Evolutionary conservation across 2,329 filamentous ascomycete genomes (phyloP), one percentile per base, ranked within the genome.

Genomic region (Xylaria sp.): DNA sequence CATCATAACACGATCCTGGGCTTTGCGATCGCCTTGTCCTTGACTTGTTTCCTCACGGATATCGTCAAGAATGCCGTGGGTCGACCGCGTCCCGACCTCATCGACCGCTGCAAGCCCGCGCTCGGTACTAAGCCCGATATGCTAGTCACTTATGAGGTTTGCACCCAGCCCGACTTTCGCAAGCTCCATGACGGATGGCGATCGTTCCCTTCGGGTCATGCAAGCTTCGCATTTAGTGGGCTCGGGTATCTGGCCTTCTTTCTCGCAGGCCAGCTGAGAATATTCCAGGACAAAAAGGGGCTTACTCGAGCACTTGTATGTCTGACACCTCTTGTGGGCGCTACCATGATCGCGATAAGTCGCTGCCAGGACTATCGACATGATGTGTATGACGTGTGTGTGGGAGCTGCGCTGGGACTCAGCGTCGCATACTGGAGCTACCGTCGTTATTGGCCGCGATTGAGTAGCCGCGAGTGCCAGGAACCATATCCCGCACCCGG

Each of bases 31-130:
- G 84, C 87, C 64, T 75, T 97, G 30, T 80, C 91, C 66, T 80
- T 96, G 54, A 88, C 91, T 0, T 83, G 85, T 4, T 89, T 97
- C 73, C 79, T 97, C 49, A 97, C 94, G 50, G 92, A 97, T 72
- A 78, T 93, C 34, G 81, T 97, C 71, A 99, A 99, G 76, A 96
- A 96, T 71, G 83, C 89, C 8, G 89, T 93, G 30, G 91, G 91
- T 7, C 79, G 91, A 9, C 91, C 92, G 13, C 76, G 83, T 4
- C 83, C 83, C 0, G 83, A 86, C 65, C 71, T 86, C 3, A 71
- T 86, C 30, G 86, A 88, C n/a, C 86, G 94, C 44, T 99, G 94
- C 76, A 87, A 89, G 65, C 92, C 94, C 0, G 76, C 69, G 0
- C 37, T 70, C 0, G 77, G 74, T 39, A 83, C 83, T 2, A 76